Evolutionary conservation across 345 rosid species (phyloP), one percentile per base, ranked within the genome.

Genomic region (Hypericum perforatum): DNA sequence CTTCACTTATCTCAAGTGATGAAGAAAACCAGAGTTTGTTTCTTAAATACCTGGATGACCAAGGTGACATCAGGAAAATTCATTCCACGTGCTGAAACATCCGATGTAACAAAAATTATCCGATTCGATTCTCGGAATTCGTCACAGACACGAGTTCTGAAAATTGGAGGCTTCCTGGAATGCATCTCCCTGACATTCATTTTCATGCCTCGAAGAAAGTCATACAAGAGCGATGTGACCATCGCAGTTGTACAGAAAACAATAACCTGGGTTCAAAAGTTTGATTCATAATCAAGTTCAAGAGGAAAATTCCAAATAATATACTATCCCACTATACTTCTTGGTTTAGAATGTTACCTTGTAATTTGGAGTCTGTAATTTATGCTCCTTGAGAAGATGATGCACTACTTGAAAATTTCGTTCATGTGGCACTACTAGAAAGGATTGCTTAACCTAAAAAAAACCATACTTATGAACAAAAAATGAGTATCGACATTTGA

Each of bases 41-140:
- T 37, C 43, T 48, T 53, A 8, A 8, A 7, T 82, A 94, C 99
- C 97, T 94, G 97, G 59, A 94, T 76, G 67, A 94, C 99, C 69
- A 86, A 78, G 59, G 94, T 80, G 68, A 94, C 97, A 71, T 89
- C 94, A 55, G 92, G 99, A 70, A 80, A 94, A 72, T 84, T 81
- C 91, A 89, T 82, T 63, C 97, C 99, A 9, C 86, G 87, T 45
- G 99, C 76, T 9, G 95, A 84, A 52, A 94, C 89, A 78, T 94
- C 95, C 56, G 97, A 94, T 45, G 99, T 78, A 56, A 86, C 76
- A 22, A 94, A 97, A 65, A 86, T 72, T 73, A 79, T 65, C 59
- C 80, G 69, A 59, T 75, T 86, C n/a, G 89, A 76, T 73, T 76
- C 94, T 63, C 59, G 79, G 66, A 92, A 92, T 76, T 92, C 95